A percentile compares a stretch with the other conserved stretches of the same genome.
These are phyloP conservation scores for Rubia balearica DNA, from an alignment of 305 asterid genomes.

Conservation along the genomic window DNA sequence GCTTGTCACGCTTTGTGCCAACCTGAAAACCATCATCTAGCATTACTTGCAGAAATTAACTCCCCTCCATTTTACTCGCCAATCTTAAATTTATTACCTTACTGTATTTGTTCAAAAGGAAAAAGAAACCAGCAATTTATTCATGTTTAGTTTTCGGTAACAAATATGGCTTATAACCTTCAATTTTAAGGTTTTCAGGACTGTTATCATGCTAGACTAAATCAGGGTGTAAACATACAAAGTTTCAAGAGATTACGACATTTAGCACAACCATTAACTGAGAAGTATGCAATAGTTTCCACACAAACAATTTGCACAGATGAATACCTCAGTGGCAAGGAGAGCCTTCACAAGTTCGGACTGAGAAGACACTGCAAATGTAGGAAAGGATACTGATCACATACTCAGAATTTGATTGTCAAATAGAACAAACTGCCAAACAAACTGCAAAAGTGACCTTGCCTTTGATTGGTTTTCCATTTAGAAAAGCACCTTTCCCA, in stretches of 20 bases:
- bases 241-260: not conserved
- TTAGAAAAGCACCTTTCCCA: constrained; percentile 82
- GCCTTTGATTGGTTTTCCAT: constrained; percentile 87
- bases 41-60: not conserved
- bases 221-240: not conserved
- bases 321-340: constrained; percentile 75
- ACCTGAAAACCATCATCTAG: constrained; percentile 27
- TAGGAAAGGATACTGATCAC: constrained; percentile 26
- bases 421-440: constrained; percentile 11
- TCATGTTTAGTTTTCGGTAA: not conserved
- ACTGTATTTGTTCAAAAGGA: not conserved
- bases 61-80: not conserved
- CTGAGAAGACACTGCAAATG: constrained; percentile 72
- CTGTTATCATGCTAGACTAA: not conserved
- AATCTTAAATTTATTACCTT: not conserved
- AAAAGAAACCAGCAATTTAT: not conserved
- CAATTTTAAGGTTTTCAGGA: not conserved
- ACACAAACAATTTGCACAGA: not conserved
- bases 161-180: not conserved
- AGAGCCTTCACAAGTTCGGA: constrained; percentile 67
- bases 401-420: not conserved
- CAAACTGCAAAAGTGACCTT: constrained; percentile 16
- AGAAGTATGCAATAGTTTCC: not conserved
- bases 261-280: not conserved
- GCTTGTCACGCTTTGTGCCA: constrained; percentile 70